Evolutionary conservation across 805 yeast species (phyloP).

Genomic region (Tetrapisispora arboricola): DNA sequence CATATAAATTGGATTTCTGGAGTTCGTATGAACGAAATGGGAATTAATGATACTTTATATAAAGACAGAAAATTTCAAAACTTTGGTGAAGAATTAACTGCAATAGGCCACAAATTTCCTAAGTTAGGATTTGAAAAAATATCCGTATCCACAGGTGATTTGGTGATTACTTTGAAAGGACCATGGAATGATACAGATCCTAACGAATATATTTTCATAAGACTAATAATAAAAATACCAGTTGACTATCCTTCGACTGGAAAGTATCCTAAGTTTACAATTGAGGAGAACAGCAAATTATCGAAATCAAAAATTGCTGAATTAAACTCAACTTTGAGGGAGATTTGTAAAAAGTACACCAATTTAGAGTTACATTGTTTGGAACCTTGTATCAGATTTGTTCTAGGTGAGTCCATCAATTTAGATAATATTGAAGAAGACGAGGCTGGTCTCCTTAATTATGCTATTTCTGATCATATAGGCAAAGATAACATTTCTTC

Average conservation of each 20-base stretch:
- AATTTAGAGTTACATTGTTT: constrained; percentile 55
- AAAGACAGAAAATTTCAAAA: constrained; percentile 41
- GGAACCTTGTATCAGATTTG: constrained; percentile 65
- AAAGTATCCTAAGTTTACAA: constrained; percentile 41
- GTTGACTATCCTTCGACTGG: constrained; percentile 54
- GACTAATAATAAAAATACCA: constrained; percentile 67
- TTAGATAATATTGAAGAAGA: constrained; percentile 32
- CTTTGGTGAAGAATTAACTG: constrained; percentile 84
- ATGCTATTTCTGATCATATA: constrained; percentile 22
- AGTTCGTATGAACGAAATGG: constrained; percentile 49
- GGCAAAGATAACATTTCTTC: constrained; percentile 30
- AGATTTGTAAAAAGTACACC: constrained; percentile 48
- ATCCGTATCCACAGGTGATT: constrained; percentile 74
- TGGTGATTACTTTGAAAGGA: constrained; percentile 71
- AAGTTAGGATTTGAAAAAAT: constrained; percentile 78
- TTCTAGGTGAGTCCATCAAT: constrained; percentile 72
- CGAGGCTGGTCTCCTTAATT: constrained; percentile 24
- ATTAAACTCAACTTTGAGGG: constrained; percentile 41
- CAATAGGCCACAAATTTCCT: constrained; percentile 82
- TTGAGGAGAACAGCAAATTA: constrained; percentile 75
- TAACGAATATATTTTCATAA: constrained; percentile 45
- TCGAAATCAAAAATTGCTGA: constrained; percentile 38
- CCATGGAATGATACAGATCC: constrained; percentile 46
- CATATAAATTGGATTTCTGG: constrained; percentile 92
- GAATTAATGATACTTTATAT: constrained; percentile 30